Base-by-base conservation (phyloP, 2,329 filamentous ascomycete genomes). In the Sclerotiophoma versabilis region DNA sequence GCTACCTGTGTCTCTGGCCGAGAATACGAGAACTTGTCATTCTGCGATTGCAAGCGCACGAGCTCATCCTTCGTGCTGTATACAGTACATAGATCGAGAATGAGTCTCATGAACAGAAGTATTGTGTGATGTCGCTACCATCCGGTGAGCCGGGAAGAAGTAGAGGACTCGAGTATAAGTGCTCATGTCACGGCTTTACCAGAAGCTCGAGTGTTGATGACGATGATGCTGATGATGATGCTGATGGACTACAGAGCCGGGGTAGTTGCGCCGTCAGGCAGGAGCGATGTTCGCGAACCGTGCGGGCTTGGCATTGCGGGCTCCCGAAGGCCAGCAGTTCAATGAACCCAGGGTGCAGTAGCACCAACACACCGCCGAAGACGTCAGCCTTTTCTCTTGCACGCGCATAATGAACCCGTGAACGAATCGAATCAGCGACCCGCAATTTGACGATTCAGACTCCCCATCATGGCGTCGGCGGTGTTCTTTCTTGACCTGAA, bases 401-500 rank as follows among this genome's bases (percentile, higher is more conserved):
- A 42, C 54, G 48, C 59, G 45, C 60, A 65, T 46, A 51, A 69
- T 69, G 66, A 49, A 17, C 49, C 50, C 54, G 29, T 68, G 59
- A 47, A 42, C 39, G 36, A 33, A 14, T 26, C 43, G 33, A 51
- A 46, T 8, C 41, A 54, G 39, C 45, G 17, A 26, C 33, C n/a
- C 27, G 19, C 39, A 29, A 36, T 53, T 25, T 48, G 36, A 41
- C 44, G 37, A 47, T 38, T 39, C 25, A 34, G 30, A 23, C 44
- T 32, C 19, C 39, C 19, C 59, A 83, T 68, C 75, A 99, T 99
- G 95, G 95, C 95, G 68, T 99, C 95, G 57, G 95, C 95, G 63
- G 76, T 99, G 72, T 99, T 99, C 85, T 99, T 99, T 77, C 89
- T 99, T 71, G 95, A 99, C 78, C 85, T 99, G 66, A 99, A 99